Conservation (phyloP, 768 basidiomycete species). For the Leccinum broughii region DNA sequence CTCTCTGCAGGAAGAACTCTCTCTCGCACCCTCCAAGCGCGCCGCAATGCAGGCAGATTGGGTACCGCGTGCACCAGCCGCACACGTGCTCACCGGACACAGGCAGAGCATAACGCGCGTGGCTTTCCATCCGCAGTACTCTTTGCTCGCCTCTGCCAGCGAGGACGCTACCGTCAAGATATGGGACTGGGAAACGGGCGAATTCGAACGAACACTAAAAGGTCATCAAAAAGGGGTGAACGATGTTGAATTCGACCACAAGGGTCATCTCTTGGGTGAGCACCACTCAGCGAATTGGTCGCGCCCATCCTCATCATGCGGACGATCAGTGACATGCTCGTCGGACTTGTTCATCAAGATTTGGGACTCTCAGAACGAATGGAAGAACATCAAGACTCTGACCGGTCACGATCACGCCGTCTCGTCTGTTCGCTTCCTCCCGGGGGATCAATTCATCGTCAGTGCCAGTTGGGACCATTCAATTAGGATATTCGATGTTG, state of each 20-base stretch:
- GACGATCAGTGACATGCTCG: slow-evolving; percentile 54
- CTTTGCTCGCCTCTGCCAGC: slow-evolving; percentile 78
- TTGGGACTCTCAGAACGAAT: slow-evolving; percentile 89
- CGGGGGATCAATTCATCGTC: slow-evolving; percentile 79
- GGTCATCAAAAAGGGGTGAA: slow-evolving; percentile 88
- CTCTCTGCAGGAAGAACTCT: slow-evolving; percentile 71
- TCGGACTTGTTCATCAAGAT: slow-evolving; percentile 90
- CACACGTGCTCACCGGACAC: slow-evolving; percentile 76
- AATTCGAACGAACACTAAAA: slow-evolving; percentile 88
- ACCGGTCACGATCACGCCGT: slow-evolving; percentile 92
- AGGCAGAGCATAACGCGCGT: slow-evolving; percentile 74
- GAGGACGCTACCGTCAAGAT: slow-evolving; percentile 91
- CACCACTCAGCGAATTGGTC: neutral
- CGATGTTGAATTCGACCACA: slow-evolving; percentile 87
- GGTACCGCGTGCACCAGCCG: slow-evolving; percentile 84
- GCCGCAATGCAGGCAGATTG: slow-evolving; percentile 76
- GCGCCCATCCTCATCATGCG: slow-evolving; percentile 3
- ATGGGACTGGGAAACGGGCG: slow-evolving; percentile 97
- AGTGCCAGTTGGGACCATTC: slow-evolving; percentile 88
- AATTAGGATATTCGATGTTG: slow-evolving; percentile 83
- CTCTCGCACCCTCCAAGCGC: slow-evolving; percentile 48
- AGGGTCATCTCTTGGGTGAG: slow-evolving; percentile 78
- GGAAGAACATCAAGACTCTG: slow-evolving; percentile 85
- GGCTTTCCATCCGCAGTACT: slow-evolving; percentile 86
- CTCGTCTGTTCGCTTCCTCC: slow-evolving; percentile 82